Base-by-base conservation (phyloP, 441 rosid genomes). In the Populus hybrid region DNA sequence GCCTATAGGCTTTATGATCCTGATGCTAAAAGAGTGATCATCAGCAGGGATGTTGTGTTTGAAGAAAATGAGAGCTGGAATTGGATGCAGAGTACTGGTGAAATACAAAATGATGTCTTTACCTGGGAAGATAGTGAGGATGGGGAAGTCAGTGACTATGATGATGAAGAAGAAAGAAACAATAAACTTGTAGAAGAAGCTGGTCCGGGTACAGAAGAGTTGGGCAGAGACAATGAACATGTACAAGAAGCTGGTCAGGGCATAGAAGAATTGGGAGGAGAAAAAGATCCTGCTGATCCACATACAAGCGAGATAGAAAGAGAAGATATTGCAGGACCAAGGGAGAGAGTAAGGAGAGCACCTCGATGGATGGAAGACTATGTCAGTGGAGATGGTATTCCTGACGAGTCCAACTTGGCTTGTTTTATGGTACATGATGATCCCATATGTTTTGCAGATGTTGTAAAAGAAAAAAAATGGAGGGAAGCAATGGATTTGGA, bases 281-380 rank as follows among this genome's bases (percentile, higher is more conserved):
- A 18, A 1, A 1, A 5, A 6, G 61, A 1, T 0, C 0, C 0
- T 1, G 8, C 61, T 6, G 5, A 0, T 30, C 32, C 32, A 4
- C 32, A 30, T 30, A 30, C 32, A 3, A 30, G 4, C 30, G 61
- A 6, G 8, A 8, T 36, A 30, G 61, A 18, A 18, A 2, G 59
- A 1, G 59, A 16, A 16, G 59, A 50, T 16, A 6, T 0, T 50
- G 20, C 0, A 1, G 20, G 1, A 50, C 0, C 59, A 50, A 2
- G 2, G 57, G 57, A 4, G 5, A 46, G 57, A 53, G 7, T 18
- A 0, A 53, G n/a, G n/a, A 53, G 7, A 18, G n/a, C n/a, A 16
- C 61, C 21, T 4, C 0, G 8, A 6, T 53, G 21, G 61, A 16
- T 16, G 32, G 70, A 64, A 4, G 68, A 64, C n/a, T 59, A 59